phyloP scores from a whole-genome alignment of 805 yeast genomes.

The Hanseniaspora occidentalis region DNA sequence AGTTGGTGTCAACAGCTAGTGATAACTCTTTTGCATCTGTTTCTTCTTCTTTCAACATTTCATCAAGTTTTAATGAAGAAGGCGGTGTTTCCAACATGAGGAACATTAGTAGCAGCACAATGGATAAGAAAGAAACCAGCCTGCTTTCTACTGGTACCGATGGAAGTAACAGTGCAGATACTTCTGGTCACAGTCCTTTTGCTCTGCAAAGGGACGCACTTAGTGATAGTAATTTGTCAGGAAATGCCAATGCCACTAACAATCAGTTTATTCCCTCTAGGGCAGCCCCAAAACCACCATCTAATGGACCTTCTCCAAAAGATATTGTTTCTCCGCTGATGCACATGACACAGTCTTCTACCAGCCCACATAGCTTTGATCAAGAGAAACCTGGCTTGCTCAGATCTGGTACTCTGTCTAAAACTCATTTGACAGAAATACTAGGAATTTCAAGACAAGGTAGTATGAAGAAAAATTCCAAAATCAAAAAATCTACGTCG shows the following conservation, averaged over 20 bases:
- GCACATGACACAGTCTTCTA: constrained; percentile 1
- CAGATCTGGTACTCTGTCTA: neutral
- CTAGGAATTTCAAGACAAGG: constrained; percentile 6
- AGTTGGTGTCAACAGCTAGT: neutral
- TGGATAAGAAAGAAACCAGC: neutral
- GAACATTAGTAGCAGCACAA: neutral
- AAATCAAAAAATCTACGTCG: neutral
- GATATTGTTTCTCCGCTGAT: constrained; percentile 19
- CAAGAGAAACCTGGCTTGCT: neutral
- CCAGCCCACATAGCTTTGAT: no score
- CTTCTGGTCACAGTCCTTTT: no score
- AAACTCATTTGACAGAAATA: neutral
- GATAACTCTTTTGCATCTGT: neutral
- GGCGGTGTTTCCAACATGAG: neutral
- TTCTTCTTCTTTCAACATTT: neutral
- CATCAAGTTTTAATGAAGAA: neutral
- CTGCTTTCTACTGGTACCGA: neutral
- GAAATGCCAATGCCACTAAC: constrained; percentile 26
- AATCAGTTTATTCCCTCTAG: constrained; percentile 46
- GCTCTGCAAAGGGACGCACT: no score
- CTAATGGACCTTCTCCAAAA: constrained; percentile 12
- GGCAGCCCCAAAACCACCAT: constrained; percentile 56
- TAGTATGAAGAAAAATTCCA: constrained; percentile 9
- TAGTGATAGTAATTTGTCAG: no score
- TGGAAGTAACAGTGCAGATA: neutral